Evolutionary conservation across 176 grass and related monocot genomes (phyloP).

Genomic region (Cenchrus americanus): DNA sequence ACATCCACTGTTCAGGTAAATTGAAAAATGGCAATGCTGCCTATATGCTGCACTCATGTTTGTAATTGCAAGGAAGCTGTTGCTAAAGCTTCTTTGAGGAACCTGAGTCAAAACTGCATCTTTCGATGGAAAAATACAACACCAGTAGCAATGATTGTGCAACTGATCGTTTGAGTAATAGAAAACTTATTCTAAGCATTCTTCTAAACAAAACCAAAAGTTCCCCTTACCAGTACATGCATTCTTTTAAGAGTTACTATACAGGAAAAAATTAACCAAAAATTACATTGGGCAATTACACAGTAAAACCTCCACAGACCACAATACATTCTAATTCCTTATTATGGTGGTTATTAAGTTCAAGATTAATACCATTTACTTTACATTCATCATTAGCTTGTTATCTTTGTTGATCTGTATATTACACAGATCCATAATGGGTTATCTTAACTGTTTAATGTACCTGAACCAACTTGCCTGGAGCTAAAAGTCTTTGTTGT

Average conservation of each 20-base stretch:
- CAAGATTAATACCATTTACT: background rate
- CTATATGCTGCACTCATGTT: slow-evolving; percentile 6
- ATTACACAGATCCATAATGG: slow-evolving; percentile 22
- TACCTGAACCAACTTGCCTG: background rate
- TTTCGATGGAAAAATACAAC: slow-evolving; percentile 14
- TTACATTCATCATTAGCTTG: slow-evolving; percentile 6
- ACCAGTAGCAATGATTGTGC: slow-evolving; percentile 12
- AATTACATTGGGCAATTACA: background rate
- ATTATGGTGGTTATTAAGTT: background rate
- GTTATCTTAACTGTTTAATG: slow-evolving; percentile 1
- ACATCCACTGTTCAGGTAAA: slow-evolving; percentile 67
- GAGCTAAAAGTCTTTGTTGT: background rate
- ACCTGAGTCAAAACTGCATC: slow-evolving; percentile 3
- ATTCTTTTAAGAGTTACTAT: background rate
- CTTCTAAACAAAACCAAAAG: slow-evolving; percentile 8
- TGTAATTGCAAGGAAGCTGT: slow-evolving; percentile 30
- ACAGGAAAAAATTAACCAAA: background rate
- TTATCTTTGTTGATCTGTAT: background rate
- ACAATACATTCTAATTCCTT: slow-evolving; percentile 14
- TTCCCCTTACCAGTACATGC: slow-evolving; percentile 2
- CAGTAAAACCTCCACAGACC: background rate
- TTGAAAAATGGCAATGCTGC: background rate
- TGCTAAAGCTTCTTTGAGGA: slow-evolving; percentile 9
- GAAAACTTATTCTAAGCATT: slow-evolving; percentile 21
- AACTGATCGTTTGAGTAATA: background rate